A percentile compares a stretch with the other conserved stretches of the same genome.
Conservation (phyloP, 352 stramenopile genomes). For the Globisporangium viniferum region DNA sequence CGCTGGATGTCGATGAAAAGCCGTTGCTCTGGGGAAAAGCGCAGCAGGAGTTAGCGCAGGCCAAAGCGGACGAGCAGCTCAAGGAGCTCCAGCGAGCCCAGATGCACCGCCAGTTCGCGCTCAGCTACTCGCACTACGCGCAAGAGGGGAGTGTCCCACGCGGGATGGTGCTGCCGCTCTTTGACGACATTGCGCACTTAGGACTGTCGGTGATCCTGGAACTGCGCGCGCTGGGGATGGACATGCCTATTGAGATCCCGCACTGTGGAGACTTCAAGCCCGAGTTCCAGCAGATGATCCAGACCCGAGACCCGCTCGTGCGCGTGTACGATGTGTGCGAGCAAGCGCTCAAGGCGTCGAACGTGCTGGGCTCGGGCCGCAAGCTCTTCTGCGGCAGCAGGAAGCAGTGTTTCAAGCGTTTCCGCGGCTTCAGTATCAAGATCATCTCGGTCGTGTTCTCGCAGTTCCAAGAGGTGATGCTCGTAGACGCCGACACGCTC, state of each 20-base stretch:
- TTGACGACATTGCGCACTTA: conserved; percentile 52
- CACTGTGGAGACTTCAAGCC: conserved; percentile 63
- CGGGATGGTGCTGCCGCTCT: conserved; percentile 64
- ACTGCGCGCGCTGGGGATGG: conserved; percentile 44
- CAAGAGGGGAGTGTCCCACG: conserved; percentile 30
- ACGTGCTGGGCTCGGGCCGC: conserved; percentile 19
- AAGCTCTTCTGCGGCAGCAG: conserved; percentile 53
- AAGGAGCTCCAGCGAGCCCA: background rate
- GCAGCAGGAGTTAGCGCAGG: background rate
- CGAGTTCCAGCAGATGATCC: conserved; percentile 30
- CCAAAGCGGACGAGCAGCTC: background rate
- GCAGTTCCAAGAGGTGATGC: conserved; percentile 66
- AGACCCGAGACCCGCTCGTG: conserved; percentile 37
- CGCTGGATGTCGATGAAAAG: conserved; percentile 1
- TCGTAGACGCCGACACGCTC: conserved; percentile 69
- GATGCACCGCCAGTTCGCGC: conserved; percentile 16
- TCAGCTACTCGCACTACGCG: conserved; percentile 13
- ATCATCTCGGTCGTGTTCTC: conserved; percentile 60
- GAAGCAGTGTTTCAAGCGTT: conserved; percentile 39
- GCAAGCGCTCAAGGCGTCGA: conserved; percentile 28
- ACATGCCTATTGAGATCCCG: conserved; percentile 63
- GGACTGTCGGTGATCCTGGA: conserved; percentile 65
- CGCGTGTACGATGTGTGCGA: conserved; percentile 68
- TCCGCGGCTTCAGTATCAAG: conserved; percentile 66
- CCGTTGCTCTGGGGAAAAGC: background rate